A percentile compares a stretch with the other conserved stretches of the same genome.
Evolutionary conservation across 768 basidiomycete species (phyloP).

Genomic region (Leucocoprinus birnbaumii): DNA sequence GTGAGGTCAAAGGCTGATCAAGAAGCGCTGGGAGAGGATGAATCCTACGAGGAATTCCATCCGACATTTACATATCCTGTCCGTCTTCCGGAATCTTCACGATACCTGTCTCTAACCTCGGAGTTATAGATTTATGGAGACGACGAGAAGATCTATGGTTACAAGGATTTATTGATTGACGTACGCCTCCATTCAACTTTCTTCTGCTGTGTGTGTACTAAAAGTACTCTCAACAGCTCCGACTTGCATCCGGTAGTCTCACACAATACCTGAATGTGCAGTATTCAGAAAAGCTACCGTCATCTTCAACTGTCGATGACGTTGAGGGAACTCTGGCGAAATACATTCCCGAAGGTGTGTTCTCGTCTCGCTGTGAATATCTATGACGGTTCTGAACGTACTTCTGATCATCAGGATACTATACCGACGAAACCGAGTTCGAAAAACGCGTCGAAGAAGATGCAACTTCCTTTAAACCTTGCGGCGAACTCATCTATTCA

Average conservation of each 20-base stretch:
- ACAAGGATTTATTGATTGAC: conserved; percentile 78
- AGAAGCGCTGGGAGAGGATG: conserved; percentile 49
- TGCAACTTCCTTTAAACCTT: conserved; percentile 72
- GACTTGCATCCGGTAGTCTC: conserved; percentile 87
- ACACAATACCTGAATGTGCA: conserved; percentile 68
- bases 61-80: conserved; percentile 96
- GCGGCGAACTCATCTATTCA: conserved; percentile 70
- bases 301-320: conserved; percentile 78
- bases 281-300: conserved; percentile 64
- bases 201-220: background rate
- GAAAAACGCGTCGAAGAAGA: conserved; percentile 71
- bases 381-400: background rate
- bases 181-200: conserved; percentile 39
- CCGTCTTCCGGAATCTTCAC: conserved; percentile 19
- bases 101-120: background rate
- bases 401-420: conserved; percentile 54
- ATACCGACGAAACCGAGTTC: conserved; percentile 67
- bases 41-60: conserved; percentile 67
- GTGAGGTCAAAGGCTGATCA: conserved; percentile 73
- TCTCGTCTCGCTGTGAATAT: background rate
- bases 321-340: conserved; percentile 73
- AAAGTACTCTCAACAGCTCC: conserved; percentile 44
- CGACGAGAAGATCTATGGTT: conserved; percentile 95
- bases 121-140: conserved; percentile 84
- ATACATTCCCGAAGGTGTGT: conserved; percentile 73